Percentiles rank a stretch among this genome's conserved stretches.
Evolutionary conservation across 805 yeast genomes (phyloP).

Genomic region (Saturnispora halmiae): DNA sequence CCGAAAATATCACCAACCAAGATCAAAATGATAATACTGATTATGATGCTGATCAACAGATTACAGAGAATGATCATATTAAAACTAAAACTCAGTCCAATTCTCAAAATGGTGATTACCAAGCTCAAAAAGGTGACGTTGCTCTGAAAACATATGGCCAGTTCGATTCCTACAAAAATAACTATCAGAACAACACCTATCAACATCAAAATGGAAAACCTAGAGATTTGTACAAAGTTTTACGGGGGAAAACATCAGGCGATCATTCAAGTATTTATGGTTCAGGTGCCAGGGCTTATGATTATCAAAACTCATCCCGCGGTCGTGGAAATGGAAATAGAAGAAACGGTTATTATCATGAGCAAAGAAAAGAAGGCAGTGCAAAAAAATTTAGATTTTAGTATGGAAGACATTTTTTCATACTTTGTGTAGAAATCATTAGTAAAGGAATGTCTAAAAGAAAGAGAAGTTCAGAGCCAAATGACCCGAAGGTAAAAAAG

Average conservation of each 20-base stretch:
- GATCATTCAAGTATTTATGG: constrained; percentile 26
- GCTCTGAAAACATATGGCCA: constrained; percentile 24
- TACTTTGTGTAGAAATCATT: background rate
- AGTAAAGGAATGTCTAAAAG: background rate
- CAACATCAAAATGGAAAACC: constrained; percentile 8
- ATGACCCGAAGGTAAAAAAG: constrained; percentile 7
- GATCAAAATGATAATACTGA: constrained; percentile 27
- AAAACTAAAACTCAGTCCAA: no score
- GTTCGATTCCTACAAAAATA: constrained; percentile 6
- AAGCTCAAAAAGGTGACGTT: constrained; percentile 25
- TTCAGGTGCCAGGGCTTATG: constrained; percentile 21
- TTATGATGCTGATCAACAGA: no score
- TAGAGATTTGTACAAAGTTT: constrained; percentile 25
- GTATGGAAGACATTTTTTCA: background rate
- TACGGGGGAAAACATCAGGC: constrained; percentile 22
- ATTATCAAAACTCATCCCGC: constrained; percentile 7
- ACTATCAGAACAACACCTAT: constrained; percentile 4
- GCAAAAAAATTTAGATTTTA: constrained; percentile 9
- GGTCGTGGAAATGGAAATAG: background rate
- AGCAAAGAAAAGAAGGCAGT: background rate
- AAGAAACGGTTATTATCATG: background rate
- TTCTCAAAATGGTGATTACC: constrained; percentile 25
- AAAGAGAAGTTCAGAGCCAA: constrained; percentile 2
- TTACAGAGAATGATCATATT: no score
- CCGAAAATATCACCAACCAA: constrained; percentile 28